These are phyloP conservation scores for Trypanosoma vivax DNA, from an alignment of 208 protist genomes.

Conservation along the genomic window DNA sequence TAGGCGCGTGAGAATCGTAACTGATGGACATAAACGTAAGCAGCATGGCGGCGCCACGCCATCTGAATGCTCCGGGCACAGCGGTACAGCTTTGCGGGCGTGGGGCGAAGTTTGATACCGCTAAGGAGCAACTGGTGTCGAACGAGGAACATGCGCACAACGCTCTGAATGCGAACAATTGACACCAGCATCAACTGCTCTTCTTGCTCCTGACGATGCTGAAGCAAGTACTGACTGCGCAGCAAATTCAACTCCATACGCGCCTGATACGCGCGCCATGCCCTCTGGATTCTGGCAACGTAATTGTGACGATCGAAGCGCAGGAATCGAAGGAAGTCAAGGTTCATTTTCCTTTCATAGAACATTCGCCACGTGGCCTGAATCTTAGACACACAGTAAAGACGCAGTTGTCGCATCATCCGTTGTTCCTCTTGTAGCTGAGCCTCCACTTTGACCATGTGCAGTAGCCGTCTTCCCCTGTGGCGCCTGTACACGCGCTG, in stretches of 20 bases:
- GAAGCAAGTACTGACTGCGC: not conserved
- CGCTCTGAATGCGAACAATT: conserved; percentile 34
- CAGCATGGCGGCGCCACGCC: conserved; percentile 33
- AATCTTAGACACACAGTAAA: conserved; percentile 45
- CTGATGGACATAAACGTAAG: conserved; percentile 24
- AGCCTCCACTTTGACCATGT: not conserved
- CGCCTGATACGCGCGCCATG: conserved; percentile 35
- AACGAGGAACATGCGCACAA: conserved; percentile 51
- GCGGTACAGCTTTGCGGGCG: conserved; percentile 3
- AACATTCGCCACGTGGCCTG: conserved; percentile 59
- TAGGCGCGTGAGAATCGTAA: conserved; percentile 26
- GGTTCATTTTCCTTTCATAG: conserved; percentile 1
- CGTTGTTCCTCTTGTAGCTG: conserved; percentile 7
- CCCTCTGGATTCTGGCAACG: conserved; percentile 39
- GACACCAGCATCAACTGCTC: conserved; percentile 13
- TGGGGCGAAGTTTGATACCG: conserved; percentile 1
- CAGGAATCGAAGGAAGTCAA: conserved; percentile 38
- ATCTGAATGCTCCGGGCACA: conserved; percentile 39
- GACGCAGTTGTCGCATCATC: conserved; percentile 4
- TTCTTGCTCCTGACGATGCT: conserved; percentile 3
- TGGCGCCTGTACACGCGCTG: conserved; percentile 24
- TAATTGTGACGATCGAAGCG: conserved; percentile 40
- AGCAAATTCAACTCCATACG: conserved; percentile 5
- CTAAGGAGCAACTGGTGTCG: conserved; percentile 7
- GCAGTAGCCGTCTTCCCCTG: conserved; percentile 4